A percentile compares a stretch with the other conserved stretches of the same genome.
Evolutionary conservation across 163 green algal species (phyloP).

Genomic region (Scenedesmus sp.): DNA sequence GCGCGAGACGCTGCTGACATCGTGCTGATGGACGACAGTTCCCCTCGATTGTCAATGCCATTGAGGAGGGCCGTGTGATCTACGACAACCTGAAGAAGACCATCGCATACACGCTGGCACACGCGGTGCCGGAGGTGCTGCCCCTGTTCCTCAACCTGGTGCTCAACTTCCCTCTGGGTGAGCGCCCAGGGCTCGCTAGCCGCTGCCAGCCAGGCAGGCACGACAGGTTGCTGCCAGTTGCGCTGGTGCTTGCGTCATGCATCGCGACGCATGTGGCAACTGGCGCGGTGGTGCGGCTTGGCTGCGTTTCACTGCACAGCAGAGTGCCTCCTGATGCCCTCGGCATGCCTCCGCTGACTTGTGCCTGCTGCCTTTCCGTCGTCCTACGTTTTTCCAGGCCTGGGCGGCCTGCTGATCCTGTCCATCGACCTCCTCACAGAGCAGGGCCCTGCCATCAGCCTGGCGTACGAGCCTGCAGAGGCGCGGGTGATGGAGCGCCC

Average conservation of each 20-base stretch:
- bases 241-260: background rate
- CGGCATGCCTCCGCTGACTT: background rate
- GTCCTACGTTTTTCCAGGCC: constrained; percentile 44
- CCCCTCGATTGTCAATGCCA: constrained; percentile 86
- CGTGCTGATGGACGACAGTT: constrained; percentile 95
- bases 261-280: background rate
- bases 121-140: constrained; percentile 84
- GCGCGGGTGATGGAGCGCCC: constrained; percentile 87
- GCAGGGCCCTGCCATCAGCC: constrained; percentile 80
- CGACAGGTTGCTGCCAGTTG: background rate
- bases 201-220: background rate
- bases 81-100: constrained; percentile 94
- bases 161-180: constrained; percentile 51
- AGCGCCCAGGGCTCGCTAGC: background rate
- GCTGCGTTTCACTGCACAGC: background rate
- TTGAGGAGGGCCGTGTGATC: constrained; percentile 82
- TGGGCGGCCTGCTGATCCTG: constrained; percentile 82
- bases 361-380: background rate
- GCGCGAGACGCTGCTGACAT: constrained; percentile 90
- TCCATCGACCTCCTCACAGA: constrained; percentile 83
- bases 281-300: background rate
- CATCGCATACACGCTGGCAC: constrained; percentile 91
- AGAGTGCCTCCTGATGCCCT: background rate
- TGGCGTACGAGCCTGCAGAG: constrained; percentile 90
- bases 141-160: constrained; percentile 61